Base-by-base conservation (phyloP, 495 filamentous ascomycete species). In the Parachaetomium inaequale region DNA sequence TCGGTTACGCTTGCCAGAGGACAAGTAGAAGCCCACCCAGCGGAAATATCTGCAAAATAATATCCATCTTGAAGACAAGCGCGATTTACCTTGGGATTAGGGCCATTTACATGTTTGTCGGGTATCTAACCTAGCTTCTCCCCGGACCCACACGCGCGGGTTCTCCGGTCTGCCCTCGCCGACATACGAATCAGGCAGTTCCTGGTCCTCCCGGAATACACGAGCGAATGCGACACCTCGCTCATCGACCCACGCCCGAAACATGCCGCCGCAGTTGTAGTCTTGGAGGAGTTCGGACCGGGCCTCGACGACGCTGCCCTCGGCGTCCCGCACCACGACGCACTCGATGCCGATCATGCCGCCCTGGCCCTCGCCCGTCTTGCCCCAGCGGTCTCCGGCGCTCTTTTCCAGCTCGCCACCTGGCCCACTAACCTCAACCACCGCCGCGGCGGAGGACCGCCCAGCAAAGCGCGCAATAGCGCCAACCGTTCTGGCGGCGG, bases 181-280 rank as follows among this genome's bases (percentile, higher is more conserved):
- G 15, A 47, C 11, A 46, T 62, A 61, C 17, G n/a, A 63, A 17
- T 54, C 60, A 2, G 61, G 53, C 14, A 67, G 26, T 23, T 71
- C 68, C 11, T 72, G 45, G 10, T 75, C 73, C 2, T 71, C 67
- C 31, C 74, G 74, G 68, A 79, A 95, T 0, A 93, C 85, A 63
- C 85, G 84, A 45, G 87, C 85, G 57, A 75, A 79, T 59, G 83
- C 82, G 34, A 74, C 74, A 4, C 88, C 91, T 43, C 85, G 63
- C 38, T 81, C 82, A 62, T 90, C 85, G 32, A 91, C 72, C 83
- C 87, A 94, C 8, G 89, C 90, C 31, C 92, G 80, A 74, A 90
- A 95, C 90, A 97, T 93, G 0, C 93, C 93, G 4, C 87, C 89
- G 66, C 90, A 96, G 70, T 97, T 96, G 72, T 88, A 90, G 67